Base-by-base conservation (phyloP, 441 rosid species). In the Erysimum pusillum region DNA sequence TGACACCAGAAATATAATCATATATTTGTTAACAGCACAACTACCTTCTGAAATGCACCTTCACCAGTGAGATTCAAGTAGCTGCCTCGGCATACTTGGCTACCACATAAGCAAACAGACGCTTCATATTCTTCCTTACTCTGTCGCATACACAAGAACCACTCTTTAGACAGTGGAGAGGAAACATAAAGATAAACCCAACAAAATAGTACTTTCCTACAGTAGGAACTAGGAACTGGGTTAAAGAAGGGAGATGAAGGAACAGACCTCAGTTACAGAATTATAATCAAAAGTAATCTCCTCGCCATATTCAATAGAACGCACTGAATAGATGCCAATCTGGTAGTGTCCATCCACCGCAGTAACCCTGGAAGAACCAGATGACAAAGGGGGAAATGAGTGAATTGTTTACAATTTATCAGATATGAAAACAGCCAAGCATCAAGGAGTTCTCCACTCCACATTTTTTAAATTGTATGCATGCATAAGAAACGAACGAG, bases 91-190 rank as follows among this genome's bases (percentile, higher is more conserved):
- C 99, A 96, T 65, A 92, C 98, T 89, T 96, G 99, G 85, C 98
- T 96, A 78, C 99, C 99, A 82, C 99, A 96, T 80, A 96, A 83
- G 86, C 99, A 96, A 54, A 96, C 99, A 80, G 99, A 96, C 39
- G 98, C 99, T 80, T 96, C 99, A 68, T 96, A 96, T 83, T 96
- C 99, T 86, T 96, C 99, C 85, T 96, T 96, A 78, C 99, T 94
- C 99, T 96, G 85, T 54, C 77, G 54, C 67, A 83, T 70, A 72
- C 57, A 70, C 32, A 86, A 70, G 34, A 73, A 80, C 60, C 51
- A 77, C 77, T 59, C 75, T 63, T 68, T 53, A 74, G 71, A 25
- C 49, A 68, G 17, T 48, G 49, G 67, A 62, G 17, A 35, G 56
- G 17, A 53, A 74, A 68, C 45, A 71, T 14, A 39, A 52, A 53